Evolutionary conservation across 495 filamentous ascomycete genomes (phyloP).

Genomic region (Penicillium tannophilum): DNA sequence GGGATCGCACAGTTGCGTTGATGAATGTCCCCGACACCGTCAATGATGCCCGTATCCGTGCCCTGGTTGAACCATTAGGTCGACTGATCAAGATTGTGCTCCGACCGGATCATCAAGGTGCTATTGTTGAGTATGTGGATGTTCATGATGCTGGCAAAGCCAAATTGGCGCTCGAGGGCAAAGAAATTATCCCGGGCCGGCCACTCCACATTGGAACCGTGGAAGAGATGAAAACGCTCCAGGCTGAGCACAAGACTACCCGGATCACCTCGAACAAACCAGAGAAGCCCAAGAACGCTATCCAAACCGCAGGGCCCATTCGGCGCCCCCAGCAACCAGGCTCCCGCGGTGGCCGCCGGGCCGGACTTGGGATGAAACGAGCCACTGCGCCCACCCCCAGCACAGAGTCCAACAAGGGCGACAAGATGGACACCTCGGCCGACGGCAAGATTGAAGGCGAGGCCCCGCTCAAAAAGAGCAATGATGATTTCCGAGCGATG

Average conservation of each 20-base stretch:
- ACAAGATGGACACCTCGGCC: constrained; percentile 38
- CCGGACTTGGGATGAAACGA: constrained; percentile 59
- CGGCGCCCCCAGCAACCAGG: constrained; percentile 59
- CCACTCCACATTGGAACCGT: constrained; percentile 69
- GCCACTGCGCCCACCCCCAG: constrained; percentile 21
- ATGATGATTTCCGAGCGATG: constrained; percentile 86
- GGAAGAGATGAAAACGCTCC: constrained; percentile 64
- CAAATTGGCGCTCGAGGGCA: constrained; percentile 68
- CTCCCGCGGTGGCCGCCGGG: constrained; percentile 46
- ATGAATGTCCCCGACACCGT: constrained; percentile 67
- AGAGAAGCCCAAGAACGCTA: constrained; percentile 45
- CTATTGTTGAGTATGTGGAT: constrained; percentile 78
- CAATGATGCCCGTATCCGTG: constrained; percentile 63
- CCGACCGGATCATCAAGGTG: constrained; percentile 79
- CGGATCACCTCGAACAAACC: constrained; percentile 42
- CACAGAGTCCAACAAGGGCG: constrained; percentile 35
- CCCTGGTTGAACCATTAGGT: constrained; percentile 61
- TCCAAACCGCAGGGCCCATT: constrained; percentile 55
- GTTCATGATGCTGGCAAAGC: constrained; percentile 74
- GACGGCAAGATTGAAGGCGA: constrained; percentile 32
- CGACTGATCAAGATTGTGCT: constrained; percentile 57
- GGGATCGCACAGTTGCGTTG: constrained; percentile 57
- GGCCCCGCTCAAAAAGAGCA: constrained; percentile 61
- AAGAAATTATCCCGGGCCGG: constrained; percentile 65
- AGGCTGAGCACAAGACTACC: constrained; percentile 58